These are phyloP conservation scores for Avena sativa DNA, from an alignment of 176 grass and related monocot species.

Conservation along the genomic window DNA sequence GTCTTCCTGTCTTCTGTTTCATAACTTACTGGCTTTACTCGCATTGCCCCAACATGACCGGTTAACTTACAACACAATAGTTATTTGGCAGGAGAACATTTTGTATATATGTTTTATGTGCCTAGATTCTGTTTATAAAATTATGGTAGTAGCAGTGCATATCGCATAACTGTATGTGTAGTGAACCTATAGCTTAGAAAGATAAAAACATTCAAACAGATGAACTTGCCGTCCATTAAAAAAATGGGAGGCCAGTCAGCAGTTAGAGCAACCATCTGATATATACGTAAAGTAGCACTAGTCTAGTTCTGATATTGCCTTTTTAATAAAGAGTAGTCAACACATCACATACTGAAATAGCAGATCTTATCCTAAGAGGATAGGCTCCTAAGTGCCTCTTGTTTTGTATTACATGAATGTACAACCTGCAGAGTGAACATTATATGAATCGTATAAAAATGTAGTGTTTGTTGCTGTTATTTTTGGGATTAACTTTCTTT, in stretches of 20 bases:
- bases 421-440: not conserved
- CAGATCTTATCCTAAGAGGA: not conserved
- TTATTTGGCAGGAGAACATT: conserved; percentile 24
- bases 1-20: not conserved
- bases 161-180: not conserved
- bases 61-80: not conserved
- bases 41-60: not conserved
- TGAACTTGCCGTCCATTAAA: not conserved
- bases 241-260: not conserved
- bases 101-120: not conserved
- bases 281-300: too few relatives aligned
- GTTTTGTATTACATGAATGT: conserved; percentile 3
- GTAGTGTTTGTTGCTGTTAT: not conserved
- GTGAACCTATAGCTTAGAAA: not conserved
- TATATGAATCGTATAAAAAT: conserved; percentile 3
- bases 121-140: not conserved
- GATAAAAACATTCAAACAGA: not conserved
- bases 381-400: not conserved
- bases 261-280: not conserved
- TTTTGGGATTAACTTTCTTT: conserved; percentile 35
- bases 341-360: conserved; percentile 4
- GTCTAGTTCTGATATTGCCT: too few relatives aligned
- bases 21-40: not conserved
- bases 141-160: not conserved
- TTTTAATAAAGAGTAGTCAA: not conserved